Evolutionary conservation across 2,329 filamentous ascomycete species (phyloP).

Genomic region (Ophiostoma perfectum): DNA sequence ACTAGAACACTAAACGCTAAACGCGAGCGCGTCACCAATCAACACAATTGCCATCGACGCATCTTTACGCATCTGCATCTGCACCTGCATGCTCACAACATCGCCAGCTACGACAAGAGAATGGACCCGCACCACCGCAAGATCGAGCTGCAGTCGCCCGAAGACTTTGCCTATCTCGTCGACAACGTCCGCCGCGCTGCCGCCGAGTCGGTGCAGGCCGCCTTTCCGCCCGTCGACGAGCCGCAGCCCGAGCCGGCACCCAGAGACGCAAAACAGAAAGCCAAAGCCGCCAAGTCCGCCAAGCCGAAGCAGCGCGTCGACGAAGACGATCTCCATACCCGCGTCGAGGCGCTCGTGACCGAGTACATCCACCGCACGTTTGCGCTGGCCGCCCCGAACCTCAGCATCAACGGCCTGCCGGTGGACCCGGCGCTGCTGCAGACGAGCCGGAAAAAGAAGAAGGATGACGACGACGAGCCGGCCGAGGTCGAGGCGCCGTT

Average conservation of each 20-base stretch:
- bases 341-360: conserved; percentile 56
- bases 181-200: conserved; percentile 64
- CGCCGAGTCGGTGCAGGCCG: conserved; percentile 59
- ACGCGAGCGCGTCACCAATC: background rate
- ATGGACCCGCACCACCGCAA: conserved; percentile 61
- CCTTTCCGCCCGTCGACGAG: conserved; percentile 57
- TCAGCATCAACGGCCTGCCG: conserved; percentile 58
- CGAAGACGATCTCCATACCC: conserved; percentile 52
- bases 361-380: conserved; percentile 61
- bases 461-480: conserved; percentile 34
- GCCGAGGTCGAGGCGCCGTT: conserved; percentile 49
- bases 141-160: conserved; percentile 72
- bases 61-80: no score
- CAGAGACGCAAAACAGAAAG: background rate
- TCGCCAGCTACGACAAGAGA: background rate
- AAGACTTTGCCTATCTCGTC: conserved; percentile 66
- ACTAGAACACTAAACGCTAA: background rate
- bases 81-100: no score
- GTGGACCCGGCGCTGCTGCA: conserved; percentile 36
- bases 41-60: background rate
- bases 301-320: background rate
- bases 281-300: background rate
- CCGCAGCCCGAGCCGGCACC: conserved; percentile 15
- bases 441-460: conserved; percentile 12
- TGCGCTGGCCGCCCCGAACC: conserved; percentile 52